Evolutionary conservation across 148 eudicot species (phyloP).

Genomic region (Polygonum aviculare): DNA sequence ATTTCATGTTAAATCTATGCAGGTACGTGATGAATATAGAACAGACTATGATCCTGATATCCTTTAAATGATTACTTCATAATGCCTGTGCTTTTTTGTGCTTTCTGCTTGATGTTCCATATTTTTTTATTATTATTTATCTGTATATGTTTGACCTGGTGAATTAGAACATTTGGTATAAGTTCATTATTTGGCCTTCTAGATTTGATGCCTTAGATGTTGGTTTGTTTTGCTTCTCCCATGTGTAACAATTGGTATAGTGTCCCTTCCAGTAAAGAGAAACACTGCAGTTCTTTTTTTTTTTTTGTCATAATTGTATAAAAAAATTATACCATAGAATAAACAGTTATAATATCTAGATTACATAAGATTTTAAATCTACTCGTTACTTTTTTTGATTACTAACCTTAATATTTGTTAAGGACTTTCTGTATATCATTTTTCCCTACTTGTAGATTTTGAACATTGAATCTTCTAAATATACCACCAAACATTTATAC

Average conservation of each 20-base stretch:
- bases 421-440: not conserved
- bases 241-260: no score
- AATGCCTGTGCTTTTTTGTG: not conserved
- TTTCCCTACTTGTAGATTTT: not conserved
- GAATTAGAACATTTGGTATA: not conserved
- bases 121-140: not conserved
- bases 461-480: not conserved
- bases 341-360: not conserved
- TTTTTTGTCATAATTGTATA: not conserved
- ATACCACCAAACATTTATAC: not conserved
- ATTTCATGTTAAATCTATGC: slow-evolving; percentile 16
- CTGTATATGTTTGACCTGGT: not conserved
- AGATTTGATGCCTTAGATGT: not conserved
- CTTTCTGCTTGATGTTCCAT: not conserved
- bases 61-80: slow-evolving; percentile 32
- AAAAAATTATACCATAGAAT: not conserved
- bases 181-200: not conserved
- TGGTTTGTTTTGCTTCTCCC: not conserved
- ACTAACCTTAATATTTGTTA: not conserved
- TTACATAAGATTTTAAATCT: not conserved
- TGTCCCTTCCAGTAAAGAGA: not conserved
- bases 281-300: not conserved
- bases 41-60: slow-evolving; percentile 99
- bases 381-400: not conserved
- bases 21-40: slow-evolving; percentile 99